These are phyloP conservation scores for Niebla homalea DNA, from an alignment of 495 filamentous ascomycete genomes.

Conservation along the genomic window DNA sequence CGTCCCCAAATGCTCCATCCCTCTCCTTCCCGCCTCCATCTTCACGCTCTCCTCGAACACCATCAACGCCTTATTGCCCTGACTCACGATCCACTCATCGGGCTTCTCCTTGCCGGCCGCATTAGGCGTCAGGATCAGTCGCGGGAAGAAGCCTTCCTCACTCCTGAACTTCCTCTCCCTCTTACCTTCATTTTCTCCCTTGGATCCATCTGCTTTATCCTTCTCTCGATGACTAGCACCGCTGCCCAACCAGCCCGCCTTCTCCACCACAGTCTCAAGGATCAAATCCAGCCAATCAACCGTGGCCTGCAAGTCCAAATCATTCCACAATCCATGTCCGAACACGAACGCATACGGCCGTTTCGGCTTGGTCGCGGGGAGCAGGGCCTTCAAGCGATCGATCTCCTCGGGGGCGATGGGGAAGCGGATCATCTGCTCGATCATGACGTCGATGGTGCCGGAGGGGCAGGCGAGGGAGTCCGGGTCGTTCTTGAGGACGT, in stretches of 20 bases:
- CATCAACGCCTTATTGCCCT: constrained; percentile 38
- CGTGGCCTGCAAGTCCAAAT: constrained; percentile 33
- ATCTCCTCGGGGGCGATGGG: constrained; percentile 33
- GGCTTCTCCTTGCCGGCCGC: constrained; percentile 39
- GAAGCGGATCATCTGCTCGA: constrained; percentile 36
- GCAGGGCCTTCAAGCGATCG: constrained; percentile 24
- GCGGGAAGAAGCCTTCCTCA: constrained; percentile 20
- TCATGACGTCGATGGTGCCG: constrained; percentile 29
- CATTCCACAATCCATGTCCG: constrained; percentile 40
- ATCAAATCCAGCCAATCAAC: constrained; percentile 32
- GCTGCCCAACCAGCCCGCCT: constrained; percentile 19
- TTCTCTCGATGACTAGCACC: neutral
- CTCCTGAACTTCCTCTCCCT: neutral
- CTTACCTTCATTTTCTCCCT: neutral
- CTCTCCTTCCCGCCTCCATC: constrained; percentile 25
- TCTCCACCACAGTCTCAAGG: constrained; percentile 17
- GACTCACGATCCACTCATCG: constrained; percentile 36
- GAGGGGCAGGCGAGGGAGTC: constrained; percentile 28
- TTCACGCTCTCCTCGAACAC: constrained; percentile 34
- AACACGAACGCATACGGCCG: constrained; percentile 34
- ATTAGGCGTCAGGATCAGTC: constrained; percentile 38
- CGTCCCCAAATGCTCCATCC: constrained; percentile 37
- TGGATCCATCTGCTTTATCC: neutral
- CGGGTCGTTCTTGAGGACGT: constrained; percentile 35
- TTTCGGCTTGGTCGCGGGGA: constrained; percentile 24